Percentiles rank a stretch among this genome's conserved stretches.
Evolutionary conservation across 2,329 filamentous ascomycete genomes (phyloP).

Genomic region (Xylariaceae sp.): DNA sequence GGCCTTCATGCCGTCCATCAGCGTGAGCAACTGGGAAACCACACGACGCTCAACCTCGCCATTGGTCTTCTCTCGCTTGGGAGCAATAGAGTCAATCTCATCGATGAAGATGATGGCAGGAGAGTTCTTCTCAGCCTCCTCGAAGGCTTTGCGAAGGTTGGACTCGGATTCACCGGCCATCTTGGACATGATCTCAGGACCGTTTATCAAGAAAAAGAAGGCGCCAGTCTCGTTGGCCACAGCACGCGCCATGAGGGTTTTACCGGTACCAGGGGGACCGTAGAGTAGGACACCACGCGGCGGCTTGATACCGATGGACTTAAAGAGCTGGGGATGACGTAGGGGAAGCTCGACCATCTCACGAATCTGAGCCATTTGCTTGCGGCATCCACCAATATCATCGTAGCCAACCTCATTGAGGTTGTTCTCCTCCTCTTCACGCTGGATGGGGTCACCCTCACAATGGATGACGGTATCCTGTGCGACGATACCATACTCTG

Average conservation of each 20-base stretch:
- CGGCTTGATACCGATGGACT: constrained; percentile 99
- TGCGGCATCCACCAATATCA: constrained; percentile 97
- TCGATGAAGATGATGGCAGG: constrained; percentile 99
- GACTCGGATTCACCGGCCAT: constrained; percentile 99
- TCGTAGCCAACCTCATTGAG: constrained; percentile 99
- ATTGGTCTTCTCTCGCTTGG: constrained; percentile 99
- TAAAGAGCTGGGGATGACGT: constrained; percentile 97
- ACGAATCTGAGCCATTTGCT: constrained; percentile 99
- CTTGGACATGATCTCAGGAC: constrained; percentile 99
- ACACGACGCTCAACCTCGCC: constrained; percentile 98
- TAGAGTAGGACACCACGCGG: constrained; percentile 96
- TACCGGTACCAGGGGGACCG: constrained; percentile 97
- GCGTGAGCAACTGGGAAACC: constrained; percentile 87
- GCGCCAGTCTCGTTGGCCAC: constrained; percentile 98
- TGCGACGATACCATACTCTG: constrained; percentile 97
- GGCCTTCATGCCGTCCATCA: constrained; percentile 99
- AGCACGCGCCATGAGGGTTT: constrained; percentile 97
- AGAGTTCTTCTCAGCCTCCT: constrained; percentile 99
- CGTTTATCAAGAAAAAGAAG: constrained; percentile 99
- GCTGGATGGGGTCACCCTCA: constrained; percentile 92
- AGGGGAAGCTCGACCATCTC: constrained; percentile 97
- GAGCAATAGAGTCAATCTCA: constrained; percentile 97
- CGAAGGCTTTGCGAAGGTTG: constrained; percentile 97
- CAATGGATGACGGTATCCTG: constrained; percentile 99
- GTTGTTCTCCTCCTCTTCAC: constrained; percentile 98